Percentiles rank a stretch among this genome's conserved stretches.
These are phyloP conservation scores for Sporodiniella umbellata DNA, from an alignment of 371 early-diverging fungal species.

Conservation along the genomic window DNA sequence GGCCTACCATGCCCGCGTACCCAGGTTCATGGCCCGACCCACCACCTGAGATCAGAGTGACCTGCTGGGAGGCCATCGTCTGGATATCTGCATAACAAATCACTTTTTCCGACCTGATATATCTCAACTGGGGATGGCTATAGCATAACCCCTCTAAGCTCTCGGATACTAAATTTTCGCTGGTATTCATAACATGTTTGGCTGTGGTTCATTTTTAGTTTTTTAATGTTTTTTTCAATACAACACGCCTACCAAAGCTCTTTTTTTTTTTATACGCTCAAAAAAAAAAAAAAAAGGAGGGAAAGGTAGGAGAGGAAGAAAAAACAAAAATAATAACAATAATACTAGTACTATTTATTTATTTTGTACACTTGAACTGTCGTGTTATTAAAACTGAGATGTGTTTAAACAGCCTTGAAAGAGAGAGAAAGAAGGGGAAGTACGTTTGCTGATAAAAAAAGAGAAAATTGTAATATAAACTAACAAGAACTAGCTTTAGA, in stretches of 20 bases:
- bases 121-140: conserved; percentile 34
- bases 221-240: background rate
- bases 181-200: conserved; percentile 38
- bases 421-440: too few relatives aligned
- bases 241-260: background rate
- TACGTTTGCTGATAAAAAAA: too few relatives aligned
- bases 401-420: too few relatives aligned
- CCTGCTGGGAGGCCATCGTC: conserved; percentile 52
- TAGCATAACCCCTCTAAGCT: conserved; percentile 41
- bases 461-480: too few relatives aligned
- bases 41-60: conserved; percentile 79
- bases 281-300: background rate
- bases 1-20: conserved; percentile 75
- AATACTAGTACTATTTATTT: too few relatives aligned
- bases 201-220: conserved; percentile 4
- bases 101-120: conserved; percentile 40
- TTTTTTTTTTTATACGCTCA: background rate
- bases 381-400: too few relatives aligned
- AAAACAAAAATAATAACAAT: too few relatives aligned
- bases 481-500: too few relatives aligned
- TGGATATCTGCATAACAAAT: conserved; percentile 54
- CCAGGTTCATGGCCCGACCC: conserved; percentile 87
- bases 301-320: too few relatives aligned
- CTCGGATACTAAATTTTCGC: conserved; percentile 35
- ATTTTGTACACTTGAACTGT: too few relatives aligned